phyloP scores from a whole-genome alignment of 352 stramenopile genomes.

The Globisporangium cystogenes region DNA sequence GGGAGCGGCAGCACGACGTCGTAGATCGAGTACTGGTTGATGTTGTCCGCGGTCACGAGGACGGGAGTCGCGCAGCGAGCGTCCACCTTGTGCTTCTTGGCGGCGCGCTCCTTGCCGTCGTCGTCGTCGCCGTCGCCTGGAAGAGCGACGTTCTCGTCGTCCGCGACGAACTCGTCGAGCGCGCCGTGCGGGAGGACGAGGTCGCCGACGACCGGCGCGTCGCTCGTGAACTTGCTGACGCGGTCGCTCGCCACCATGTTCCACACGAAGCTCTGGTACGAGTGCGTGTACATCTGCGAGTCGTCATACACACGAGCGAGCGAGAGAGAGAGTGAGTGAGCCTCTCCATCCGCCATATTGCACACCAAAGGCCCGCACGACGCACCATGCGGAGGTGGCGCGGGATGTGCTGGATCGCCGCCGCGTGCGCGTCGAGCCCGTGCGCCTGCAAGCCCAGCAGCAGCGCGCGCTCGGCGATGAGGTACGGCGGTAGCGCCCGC shows the following conservation, averaged over 20 bases:
- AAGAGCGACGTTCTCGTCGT: conserved; percentile 10
- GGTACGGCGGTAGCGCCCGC: conserved; percentile 61
- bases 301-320: not conserved
- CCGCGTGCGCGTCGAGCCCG: conserved; percentile 45
- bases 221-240: conserved; percentile 64
- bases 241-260: conserved; percentile 91
- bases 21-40: conserved; percentile 87
- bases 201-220: conserved; percentile 85
- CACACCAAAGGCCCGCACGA: not conserved
- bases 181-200: conserved; percentile 68
- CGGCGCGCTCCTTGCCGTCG: conserved; percentile 13
- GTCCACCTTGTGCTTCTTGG: conserved; percentile 30
- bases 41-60: conserved; percentile 87
- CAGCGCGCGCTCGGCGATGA: conserved; percentile 76
- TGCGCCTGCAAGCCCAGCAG: conserved; percentile 56
- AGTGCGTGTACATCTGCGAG: conserved; percentile 80
- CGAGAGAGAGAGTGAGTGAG: not conserved
- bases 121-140: conserved; percentile 21
- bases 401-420: conserved; percentile 75
- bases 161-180: conserved; percentile 25
- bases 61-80: conserved; percentile 5
- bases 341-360: too few relatives aligned
- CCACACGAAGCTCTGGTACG: conserved; percentile 96
- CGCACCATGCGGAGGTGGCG: conserved; percentile 78
- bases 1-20: conserved; percentile 97